These are phyloP conservation scores for Clarireedia sp. DNA, from an alignment of 2,329 filamentous ascomycete species.

Conservation along the genomic window DNA sequence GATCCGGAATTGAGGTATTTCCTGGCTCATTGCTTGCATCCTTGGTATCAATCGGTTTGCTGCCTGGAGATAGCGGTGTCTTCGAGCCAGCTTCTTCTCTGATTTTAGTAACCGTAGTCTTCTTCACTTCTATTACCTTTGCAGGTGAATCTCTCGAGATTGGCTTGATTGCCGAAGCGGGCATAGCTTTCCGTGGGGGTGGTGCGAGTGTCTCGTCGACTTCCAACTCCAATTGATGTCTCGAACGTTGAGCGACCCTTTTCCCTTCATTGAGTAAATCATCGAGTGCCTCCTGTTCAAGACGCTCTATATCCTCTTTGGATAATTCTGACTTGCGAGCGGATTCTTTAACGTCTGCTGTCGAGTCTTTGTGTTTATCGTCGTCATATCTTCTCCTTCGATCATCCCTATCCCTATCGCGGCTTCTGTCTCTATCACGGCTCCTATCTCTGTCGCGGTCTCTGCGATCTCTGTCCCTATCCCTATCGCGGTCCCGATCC, in stretches of 20 bases:
- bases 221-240: constrained; percentile 29
- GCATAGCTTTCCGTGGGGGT: constrained; percentile 28
- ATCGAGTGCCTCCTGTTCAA: constrained; percentile 30
- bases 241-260: constrained; percentile 23
- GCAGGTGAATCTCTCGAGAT: constrained; percentile 24
- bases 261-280: constrained; percentile 30
- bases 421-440: constrained; percentile 12
- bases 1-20: constrained; percentile 2
- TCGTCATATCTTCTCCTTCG: constrained; percentile 23
- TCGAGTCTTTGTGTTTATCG: constrained; percentile 14
- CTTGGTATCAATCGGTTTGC: constrained; percentile 9
- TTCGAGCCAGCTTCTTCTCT: constrained; percentile 21
- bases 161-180: constrained; percentile 29
- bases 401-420: constrained; percentile 24
- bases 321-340: constrained; percentile 23
- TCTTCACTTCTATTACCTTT: constrained; percentile 25
- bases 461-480: constrained; percentile 22
- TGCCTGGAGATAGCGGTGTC: constrained; percentile 10
- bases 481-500: constrained; percentile 23
- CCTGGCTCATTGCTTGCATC: constrained; percentile 13
- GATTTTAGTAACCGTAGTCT: constrained; percentile 10
- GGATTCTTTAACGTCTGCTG: constrained; percentile 9
- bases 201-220: constrained; percentile 29
- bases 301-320: constrained; percentile 27
- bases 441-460: constrained; percentile 18